Evolutionary conservation across 2,329 filamentous ascomycete genomes (phyloP), one percentile per base, ranked within the genome.

Genomic region (Achaetomium macrosporum): DNA sequence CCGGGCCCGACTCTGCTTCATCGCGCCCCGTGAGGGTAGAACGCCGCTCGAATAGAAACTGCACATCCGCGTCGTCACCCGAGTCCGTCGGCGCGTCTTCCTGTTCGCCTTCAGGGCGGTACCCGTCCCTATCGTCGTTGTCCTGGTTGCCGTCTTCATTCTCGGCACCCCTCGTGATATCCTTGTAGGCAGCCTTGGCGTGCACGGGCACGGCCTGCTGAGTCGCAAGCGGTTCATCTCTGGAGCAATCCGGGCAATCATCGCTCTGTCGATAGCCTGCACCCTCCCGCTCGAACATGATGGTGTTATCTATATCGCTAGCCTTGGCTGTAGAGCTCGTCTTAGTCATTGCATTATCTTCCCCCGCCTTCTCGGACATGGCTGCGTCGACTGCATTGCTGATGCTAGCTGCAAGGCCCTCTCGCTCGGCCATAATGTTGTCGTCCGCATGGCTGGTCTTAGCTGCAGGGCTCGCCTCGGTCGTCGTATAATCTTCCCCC

Each of bases 341-440:
- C 40, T 42, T n/a, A 12, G 40, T 42, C 40, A 13, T n/a, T 42
- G 40, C 40, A 42, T 42, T 42, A 42, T 42, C 40, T 42, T 42
- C 40, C 40, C 19, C 40, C 40, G 40, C 40, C 9, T 42, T 42
- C 40, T 42, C 20, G 40, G 40, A 29, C 40, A 42, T 42, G 20
- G 19, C 29, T 19, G 40, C 40, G 40, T 42, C 40, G 40, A 15
- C 19, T 42, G 40, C 40, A 29, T 42, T 30, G 40, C 40, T 42
- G 40, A 42, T 42, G 40, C 40, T 10, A 42, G 19, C 40, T 42
- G 40, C 40, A 42, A 42, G 19, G 40, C 40, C 19, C 40, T 30
- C 40, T 8, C 40, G 12, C 19, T 42, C 40, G 19, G 40, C 25
- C 40, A 42, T 42, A n/a, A 42, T 30, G 19, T 42, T 42, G 40